A percentile compares a stretch with the other conserved stretches of the same genome.
phyloP scores from a whole-genome alignment of 495 filamentous ascomycete genomes.

The Penicillium alfredii region DNA sequence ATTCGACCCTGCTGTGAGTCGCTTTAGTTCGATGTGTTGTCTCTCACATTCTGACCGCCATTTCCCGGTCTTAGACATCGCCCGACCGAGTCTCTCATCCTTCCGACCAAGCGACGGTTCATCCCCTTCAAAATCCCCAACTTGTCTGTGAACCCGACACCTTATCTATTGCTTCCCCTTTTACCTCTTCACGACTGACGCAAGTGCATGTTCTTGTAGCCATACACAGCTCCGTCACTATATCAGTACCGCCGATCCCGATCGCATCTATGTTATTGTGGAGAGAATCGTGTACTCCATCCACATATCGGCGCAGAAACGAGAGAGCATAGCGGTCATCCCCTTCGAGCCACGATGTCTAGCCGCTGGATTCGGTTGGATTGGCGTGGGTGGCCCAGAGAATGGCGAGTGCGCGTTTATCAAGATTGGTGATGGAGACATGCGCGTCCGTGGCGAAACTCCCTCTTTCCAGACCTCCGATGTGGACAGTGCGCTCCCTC shows the following conservation, averaged over 20 bases:
- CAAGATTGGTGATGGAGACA: conserved; percentile 42
- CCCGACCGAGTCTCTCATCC: conserved; percentile 54
- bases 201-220: conserved; percentile 43
- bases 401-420: conserved; percentile 81
- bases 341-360: conserved; percentile 82
- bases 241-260: conserved; percentile 69
- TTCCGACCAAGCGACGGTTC: conserved; percentile 62
- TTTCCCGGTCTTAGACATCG: conserved; percentile 38
- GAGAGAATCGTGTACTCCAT: conserved; percentile 67
- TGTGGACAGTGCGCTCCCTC: conserved; percentile 55
- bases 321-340: conserved; percentile 69
- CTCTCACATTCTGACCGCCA: conserved; percentile 12
- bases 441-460: conserved; percentile 24
- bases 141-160: conserved; percentile 53
- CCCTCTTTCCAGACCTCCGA: conserved; percentile 40
- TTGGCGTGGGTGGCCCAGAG: conserved; percentile 78
- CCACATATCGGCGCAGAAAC: conserved; percentile 63
- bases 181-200: conserved; percentile 6
- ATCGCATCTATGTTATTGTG: conserved; percentile 77
- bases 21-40: conserved; percentile 9
- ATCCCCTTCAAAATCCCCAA: conserved; percentile 70
- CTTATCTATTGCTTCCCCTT: too few species aligned
- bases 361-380: conserved; percentile 75
- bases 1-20: conserved; percentile 37
- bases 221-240: conserved; percentile 92